Evolutionary conservation across 805 yeast genomes (phyloP).

Genomic region (Saccharomycopsis javanensis): DNA sequence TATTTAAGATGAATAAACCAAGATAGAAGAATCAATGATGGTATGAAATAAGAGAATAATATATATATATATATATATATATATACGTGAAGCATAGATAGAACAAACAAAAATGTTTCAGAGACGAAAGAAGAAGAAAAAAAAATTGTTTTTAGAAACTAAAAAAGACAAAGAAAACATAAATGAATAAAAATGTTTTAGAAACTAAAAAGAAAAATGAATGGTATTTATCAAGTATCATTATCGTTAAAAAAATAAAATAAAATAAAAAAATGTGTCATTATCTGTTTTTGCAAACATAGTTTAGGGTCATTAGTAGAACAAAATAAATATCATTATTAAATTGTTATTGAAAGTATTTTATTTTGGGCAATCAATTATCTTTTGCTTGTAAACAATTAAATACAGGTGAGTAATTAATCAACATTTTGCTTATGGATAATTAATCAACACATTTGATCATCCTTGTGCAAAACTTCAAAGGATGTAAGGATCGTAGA

Average conservation of each 20-base stretch:
- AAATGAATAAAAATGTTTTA: no score
- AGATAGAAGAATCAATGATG: neutral
- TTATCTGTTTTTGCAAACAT: neutral
- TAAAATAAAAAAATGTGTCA: neutral
- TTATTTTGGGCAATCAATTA: no score
- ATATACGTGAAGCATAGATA: no score
- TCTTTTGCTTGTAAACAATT: no score
- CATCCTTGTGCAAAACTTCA: neutral
- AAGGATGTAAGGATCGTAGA: neutral
- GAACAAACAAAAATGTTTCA: no score
- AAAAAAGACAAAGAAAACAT: neutral
- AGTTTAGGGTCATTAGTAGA: neutral
- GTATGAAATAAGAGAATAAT: neutral
- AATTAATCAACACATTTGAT: neutral
- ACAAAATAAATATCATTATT: neutral
- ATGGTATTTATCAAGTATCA: neutral
- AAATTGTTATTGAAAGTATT: neutral
- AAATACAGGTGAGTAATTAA: no score
- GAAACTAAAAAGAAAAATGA: neutral
- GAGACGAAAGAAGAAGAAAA: neutral
- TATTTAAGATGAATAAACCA: no score
- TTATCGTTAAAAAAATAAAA: neutral
- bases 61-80: no score
- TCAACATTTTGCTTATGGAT: no score
- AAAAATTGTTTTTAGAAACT: no score